Base-by-base conservation (phyloP, 495 filamentous ascomycete species). In the Ramalina peruviana region DNA sequence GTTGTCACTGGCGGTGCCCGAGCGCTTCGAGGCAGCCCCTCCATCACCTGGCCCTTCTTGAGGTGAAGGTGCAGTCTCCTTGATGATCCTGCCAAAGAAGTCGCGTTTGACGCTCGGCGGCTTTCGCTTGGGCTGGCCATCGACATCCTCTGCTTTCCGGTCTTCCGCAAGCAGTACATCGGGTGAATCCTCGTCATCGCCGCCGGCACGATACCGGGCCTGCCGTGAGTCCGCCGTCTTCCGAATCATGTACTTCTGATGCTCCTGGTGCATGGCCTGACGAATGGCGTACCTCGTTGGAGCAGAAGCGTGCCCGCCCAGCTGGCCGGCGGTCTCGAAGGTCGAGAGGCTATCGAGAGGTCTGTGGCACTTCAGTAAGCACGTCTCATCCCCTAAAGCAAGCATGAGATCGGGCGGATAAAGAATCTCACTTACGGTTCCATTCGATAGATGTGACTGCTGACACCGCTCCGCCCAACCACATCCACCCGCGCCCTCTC, bases 241-340 rank as follows among this genome's bases (percentile, higher is more conserved):
- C 51, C 76, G 66, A 10, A 74, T 59, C 3, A 77, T 71, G 25
- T 80, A 78, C 56, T 83, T 87, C 53, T 78, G 77, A 53, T 87
- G 83, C 61, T 95, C 89, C 57, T 88, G 83, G 56, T 94, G 87
- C 6, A 98, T 72, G 12, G 94, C 89, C 67, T 95, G 89, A 37
- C 92, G 80, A 23, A 97, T 81, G 17, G 88, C 88, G 58, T 85
- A 97, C 39, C 89, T 74, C 1, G 86, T 84, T 1, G 81, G 85
- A n/a, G 72, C 77, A 50, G 74, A 56, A 11, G 68, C 56, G n/a
- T 62, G 40, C 54, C 49, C 50, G 15, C 60, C 16, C 30, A 36
- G 19, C 40, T 52, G 36, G 25, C 53, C 41, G 36, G 52, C 74
- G 2, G 80, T 81, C 53, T 75, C 73, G 54, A 76, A 85, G 1